phyloP scores from a whole-genome alignment of 106 monocot genomes.

The Xerophyta viscosa region DNA sequence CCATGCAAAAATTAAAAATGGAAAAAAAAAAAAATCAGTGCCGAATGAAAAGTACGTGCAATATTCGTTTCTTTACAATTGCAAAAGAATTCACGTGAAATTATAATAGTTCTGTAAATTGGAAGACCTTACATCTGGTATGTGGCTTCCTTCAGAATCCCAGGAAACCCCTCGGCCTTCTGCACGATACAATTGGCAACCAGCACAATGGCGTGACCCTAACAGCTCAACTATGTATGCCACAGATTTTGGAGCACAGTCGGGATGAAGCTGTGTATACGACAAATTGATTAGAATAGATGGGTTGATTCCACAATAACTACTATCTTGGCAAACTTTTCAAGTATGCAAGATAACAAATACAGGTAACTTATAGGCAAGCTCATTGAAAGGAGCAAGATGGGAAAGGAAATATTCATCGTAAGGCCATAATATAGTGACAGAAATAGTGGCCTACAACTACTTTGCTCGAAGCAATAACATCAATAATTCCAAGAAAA shows the following conservation, averaged over 20 bases:
- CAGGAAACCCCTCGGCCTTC: constrained; percentile 76
- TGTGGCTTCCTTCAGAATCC: constrained; percentile 73
- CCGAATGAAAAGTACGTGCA: background rate
- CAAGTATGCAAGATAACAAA: too few relatives aligned
- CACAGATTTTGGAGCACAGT: constrained; percentile 88
- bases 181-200: constrained; percentile 86
- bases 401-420: too few relatives aligned
- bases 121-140: constrained; percentile 38
- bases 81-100: background rate
- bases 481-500: too few relatives aligned
- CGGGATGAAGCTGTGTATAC: constrained; percentile 64
- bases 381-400: too few relatives aligned
- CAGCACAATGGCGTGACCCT: constrained; percentile 51
- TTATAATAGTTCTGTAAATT: background rate
- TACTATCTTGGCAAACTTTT: background rate
- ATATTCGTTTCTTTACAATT: background rate
- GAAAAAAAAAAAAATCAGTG: background rate
- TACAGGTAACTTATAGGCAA: too few relatives aligned
- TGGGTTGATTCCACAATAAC: background rate
- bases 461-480: too few relatives aligned
- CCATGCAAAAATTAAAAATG: too few relatives aligned
- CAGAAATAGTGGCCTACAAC: too few relatives aligned
- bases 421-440: too few relatives aligned
- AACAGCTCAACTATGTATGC: constrained; percentile 69
- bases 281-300: constrained; percentile 5